These are phyloP conservation scores for Salvia splendens DNA, from an alignment of 257 asterid genomes.

Conservation along the genomic window DNA sequence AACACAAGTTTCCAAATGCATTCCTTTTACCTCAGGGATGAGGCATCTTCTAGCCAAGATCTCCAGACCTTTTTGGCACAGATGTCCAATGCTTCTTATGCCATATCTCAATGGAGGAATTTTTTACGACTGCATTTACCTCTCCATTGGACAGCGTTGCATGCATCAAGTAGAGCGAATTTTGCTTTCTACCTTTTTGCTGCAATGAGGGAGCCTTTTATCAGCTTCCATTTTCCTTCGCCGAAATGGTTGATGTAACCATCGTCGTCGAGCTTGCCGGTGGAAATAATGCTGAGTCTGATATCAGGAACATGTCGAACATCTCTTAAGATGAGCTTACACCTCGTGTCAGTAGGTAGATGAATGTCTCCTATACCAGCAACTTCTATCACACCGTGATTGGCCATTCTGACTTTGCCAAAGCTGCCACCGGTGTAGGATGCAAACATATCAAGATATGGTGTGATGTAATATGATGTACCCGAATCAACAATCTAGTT, in stretches of 20 bases:
- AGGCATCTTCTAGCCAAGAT: background rate
- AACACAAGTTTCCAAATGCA: no score
- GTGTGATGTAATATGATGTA: no score
- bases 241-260: no score
- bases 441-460: no score
- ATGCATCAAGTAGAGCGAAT: background rate
- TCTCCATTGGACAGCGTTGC: background rate
- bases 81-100: constrained; percentile 7
- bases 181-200: background rate
- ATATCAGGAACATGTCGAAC: constrained; percentile 17
- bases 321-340: background rate
- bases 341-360: background rate
- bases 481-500: no score
- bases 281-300: no score
- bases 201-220: constrained; percentile 1
- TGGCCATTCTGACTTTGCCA: no score
- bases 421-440: no score
- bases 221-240: no score
- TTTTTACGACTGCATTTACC: background rate
- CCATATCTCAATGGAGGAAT: constrained; percentile 3
- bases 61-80: constrained; percentile 7
- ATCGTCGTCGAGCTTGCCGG: no score
- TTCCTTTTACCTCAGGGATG: background rate
- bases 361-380: no score
- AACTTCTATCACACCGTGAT: no score